Evolutionary conservation across 1,139 yeast genomes (phyloP), one percentile per base, ranked within the genome.

Genomic region (Geotrichum bryndzae): DNA sequence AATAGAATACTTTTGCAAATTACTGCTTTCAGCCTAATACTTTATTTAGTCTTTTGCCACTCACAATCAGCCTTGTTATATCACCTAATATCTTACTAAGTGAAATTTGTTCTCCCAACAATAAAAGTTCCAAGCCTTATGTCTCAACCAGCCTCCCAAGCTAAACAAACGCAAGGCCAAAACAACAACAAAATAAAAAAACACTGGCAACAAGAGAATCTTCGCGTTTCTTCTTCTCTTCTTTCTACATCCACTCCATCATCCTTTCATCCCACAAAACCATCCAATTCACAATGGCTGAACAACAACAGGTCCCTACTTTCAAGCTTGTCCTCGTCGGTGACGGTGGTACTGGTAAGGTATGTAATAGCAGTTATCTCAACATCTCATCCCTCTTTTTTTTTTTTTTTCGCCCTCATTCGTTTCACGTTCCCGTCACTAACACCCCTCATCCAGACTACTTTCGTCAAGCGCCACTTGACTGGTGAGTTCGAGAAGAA

Each of bases 311-410:
- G 82, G 96, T 91, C 79, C 98, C 99, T 74, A 90, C 96, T 70
- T 94, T 95, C 81, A 95, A 95, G 84, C 87, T 95, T 79, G 99
- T 77, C 74, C 87, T 94, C 75, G 98, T 94, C 80, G 99, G 99
- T 79, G 99, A 94, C 77, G 99, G 99, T 85, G 99, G 99, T 87
- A 94, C 99, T 79, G 98, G 98, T 83, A 92, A 94, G 79, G 85
- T 82, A 73, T 68, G 84, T 78, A 29, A 25, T 41, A 29, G 31
- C 25, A n/a, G 18, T 25, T 25, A 29, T 0, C 10, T 13, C n/a
- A 7, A 18, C 13, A 7, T 33, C 29, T 33, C 35, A 3, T 13
- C 29, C 23, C 22, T 48, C 13, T n/a, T 7, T 4, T 53, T 54
- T 18, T 54, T 18, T 27, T 23, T 23, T 50, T 11, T 50, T 15